phyloP scores from a whole-genome alignment of 805 yeast species.

The Wickerhamiella occidentalis region DNA sequence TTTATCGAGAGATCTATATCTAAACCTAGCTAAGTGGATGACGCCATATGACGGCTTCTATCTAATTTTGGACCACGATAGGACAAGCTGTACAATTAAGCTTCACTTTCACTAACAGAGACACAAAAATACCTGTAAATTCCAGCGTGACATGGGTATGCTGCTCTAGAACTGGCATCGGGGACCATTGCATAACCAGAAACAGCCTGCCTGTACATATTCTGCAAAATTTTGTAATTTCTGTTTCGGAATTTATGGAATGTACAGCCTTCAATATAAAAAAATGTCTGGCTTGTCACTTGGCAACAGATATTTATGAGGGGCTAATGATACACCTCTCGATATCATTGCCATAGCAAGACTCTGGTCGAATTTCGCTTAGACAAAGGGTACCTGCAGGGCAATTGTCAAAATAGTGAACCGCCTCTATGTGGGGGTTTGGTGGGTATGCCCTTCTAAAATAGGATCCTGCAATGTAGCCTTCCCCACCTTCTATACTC shows the following conservation, averaged over 20 bases:
- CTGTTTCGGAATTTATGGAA: not conserved
- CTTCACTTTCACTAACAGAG: too few relatives aligned
- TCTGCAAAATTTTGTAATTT: not conserved
- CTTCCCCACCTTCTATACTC: too few relatives aligned
- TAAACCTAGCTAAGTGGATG: too few relatives aligned
- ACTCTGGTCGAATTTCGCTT: not conserved
- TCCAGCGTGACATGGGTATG: not conserved
- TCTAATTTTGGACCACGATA: too few relatives aligned
- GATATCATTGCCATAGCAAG: not conserved
- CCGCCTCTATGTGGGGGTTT: not conserved
- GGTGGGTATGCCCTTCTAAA: not conserved
- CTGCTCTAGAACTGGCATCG: not conserved
- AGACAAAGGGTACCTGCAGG: not conserved
- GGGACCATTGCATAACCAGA: not conserved
- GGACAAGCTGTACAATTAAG: too few relatives aligned
- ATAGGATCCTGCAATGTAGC: too few relatives aligned
- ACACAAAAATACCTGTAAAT: too few relatives aligned
- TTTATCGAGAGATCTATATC: too few relatives aligned
- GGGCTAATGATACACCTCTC: too few relatives aligned
- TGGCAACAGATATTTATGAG: too few relatives aligned
- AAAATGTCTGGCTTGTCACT: too few relatives aligned
- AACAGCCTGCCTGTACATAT: not conserved
- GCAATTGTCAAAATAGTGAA: not conserved
- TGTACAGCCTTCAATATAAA: not conserved
- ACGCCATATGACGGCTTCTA: too few relatives aligned